Base-by-base conservation (phyloP, 208 protist species). In the Acanthamoeba triangularis region DNA sequence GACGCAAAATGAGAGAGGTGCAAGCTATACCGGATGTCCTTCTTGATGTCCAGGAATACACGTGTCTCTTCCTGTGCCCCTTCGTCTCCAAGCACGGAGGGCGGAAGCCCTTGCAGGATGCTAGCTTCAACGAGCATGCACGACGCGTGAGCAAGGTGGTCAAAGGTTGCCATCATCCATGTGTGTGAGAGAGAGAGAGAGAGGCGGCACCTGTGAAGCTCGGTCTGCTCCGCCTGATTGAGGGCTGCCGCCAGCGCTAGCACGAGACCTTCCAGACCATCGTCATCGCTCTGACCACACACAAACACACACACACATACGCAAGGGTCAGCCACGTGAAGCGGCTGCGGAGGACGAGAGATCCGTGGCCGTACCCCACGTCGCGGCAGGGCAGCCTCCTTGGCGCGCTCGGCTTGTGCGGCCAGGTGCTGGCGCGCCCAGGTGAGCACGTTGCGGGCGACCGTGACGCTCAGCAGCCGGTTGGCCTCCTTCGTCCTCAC, bases 31-130 rank as follows among this genome's bases (percentile, higher is more conserved):
- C 33, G 25, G 8, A 93, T 93, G 61, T 93, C 87, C 33, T 69
- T 72, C 11, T 76, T 67, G 33, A 93, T 76, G 61, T 93, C 87
- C 28, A 93, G 7, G 30, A 93, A 93, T 13, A 93, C 87, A 25
- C 87, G 87, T 4, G 87, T 76, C 61, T 69, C 63, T 33, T 93
- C 61, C 87, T 93, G 54, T 14, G 87, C 87, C 0, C 41, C 87
- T 41, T 93, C 87, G 37, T 93, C 87, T 7, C 87, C 87, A 25
- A 76, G 20, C 33, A 93, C 87, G 1, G 87, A 56, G 6, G 87
- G 61, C 37, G 87, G 87, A 5, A 93, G 87, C 1, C 63, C 54
- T 56, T 76, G 54, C 33, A 93, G 41, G 20, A 93, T 76, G 33
- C 54, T 76, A 37, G 33, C 16, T 72, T 2, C 25, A 8, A n/a